A percentile compares a stretch with the other conserved stretches of the same genome.
phyloP scores from a whole-genome alignment of 2,329 filamentous ascomycete species.

The Scortechinia acanthostroma region DNA sequence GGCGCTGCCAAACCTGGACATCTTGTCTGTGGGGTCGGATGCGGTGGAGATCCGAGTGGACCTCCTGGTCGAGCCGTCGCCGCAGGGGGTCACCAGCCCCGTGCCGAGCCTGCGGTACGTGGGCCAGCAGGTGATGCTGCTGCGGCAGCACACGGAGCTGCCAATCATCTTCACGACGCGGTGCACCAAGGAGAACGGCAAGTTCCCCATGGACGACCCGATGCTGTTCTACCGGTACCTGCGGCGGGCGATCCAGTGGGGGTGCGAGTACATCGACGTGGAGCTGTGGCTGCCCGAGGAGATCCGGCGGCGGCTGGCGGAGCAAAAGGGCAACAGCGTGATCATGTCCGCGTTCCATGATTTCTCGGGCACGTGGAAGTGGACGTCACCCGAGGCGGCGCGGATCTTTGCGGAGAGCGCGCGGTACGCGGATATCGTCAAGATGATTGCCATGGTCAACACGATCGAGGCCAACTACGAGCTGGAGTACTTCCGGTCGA shows the following conservation, averaged over 20 bases:
- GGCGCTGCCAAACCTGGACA: constrained; percentile 77
- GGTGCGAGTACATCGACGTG: constrained; percentile 83
- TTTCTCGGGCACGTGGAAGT: constrained; percentile 77
- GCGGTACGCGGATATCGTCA: constrained; percentile 76
- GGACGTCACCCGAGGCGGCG: constrained; percentile 69
- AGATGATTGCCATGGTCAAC: constrained; percentile 81
- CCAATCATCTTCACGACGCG: constrained; percentile 87
- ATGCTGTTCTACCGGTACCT: constrained; percentile 71
- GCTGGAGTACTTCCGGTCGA: constrained; percentile 79
- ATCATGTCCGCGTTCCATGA: constrained; percentile 92
- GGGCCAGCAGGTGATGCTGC: constrained; percentile 76
- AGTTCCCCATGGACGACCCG: constrained; percentile 77
- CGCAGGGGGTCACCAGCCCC: constrained; percentile 52
- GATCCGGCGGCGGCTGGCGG: constrained; percentile 61
- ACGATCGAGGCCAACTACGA: constrained; percentile 83
- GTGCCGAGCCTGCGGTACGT: constrained; percentile 78
- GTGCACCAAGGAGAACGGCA: constrained; percentile 75
- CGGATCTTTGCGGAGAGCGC: constrained; percentile 65
- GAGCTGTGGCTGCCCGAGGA: constrained; percentile 79
- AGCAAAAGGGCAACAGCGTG: constrained; percentile 69
- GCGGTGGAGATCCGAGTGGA: constrained; percentile 81
- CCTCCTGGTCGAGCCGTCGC: constrained; percentile 62
- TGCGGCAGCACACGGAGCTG: constrained; percentile 76
- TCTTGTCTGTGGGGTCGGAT: constrained; percentile 78
- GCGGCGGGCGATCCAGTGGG: constrained; percentile 80